These are phyloP conservation scores for Groenewaldozyma auringiensis DNA, from an alignment of 1,139 yeast species.

Conservation along the genomic window DNA sequence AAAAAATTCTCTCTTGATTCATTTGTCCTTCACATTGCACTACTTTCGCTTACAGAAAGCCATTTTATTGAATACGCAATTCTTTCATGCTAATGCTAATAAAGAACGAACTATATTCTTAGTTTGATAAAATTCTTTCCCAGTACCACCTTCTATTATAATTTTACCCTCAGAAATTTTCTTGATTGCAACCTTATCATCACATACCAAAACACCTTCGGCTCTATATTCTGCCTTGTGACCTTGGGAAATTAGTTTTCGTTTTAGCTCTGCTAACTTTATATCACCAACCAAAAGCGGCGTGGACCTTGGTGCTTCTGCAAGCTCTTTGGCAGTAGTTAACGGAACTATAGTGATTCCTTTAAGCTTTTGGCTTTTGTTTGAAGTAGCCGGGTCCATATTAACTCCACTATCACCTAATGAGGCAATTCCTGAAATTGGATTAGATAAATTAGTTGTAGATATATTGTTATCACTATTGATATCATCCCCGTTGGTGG, in stretches of 20 bases:
- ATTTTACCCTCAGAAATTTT: slow-evolving; percentile 79
- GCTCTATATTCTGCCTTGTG: slow-evolving; percentile 83
- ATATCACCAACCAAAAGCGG: slow-evolving; percentile 82
- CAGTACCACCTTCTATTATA: slow-evolving; percentile 73
- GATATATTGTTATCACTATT: background rate
- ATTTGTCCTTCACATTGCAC: background rate
- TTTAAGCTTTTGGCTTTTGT: slow-evolving; percentile 1
- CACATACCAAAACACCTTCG: slow-evolving; percentile 86
- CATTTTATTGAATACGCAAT: background rate
- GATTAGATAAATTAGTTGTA: background rate
- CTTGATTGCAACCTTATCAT: slow-evolving; percentile 64
- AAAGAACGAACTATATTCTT: slow-evolving; percentile 67
- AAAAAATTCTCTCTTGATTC: background rate
- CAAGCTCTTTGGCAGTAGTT: slow-evolving; percentile 24
- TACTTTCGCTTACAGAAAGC: background rate
- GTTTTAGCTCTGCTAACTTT: slow-evolving; percentile 70
- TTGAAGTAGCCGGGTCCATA: background rate
- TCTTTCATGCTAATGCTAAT: slow-evolving; percentile 60
- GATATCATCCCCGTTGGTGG: background rate
- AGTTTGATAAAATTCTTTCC: slow-evolving; percentile 70
- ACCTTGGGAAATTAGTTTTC: slow-evolving; percentile 49
- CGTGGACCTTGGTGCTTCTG: slow-evolving; percentile 30
- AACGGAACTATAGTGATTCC: slow-evolving; percentile 24
- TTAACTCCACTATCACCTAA: background rate
- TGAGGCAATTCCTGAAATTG: slow-evolving; percentile 1